Evolutionary conservation across 805 yeast species (phyloP).

Genomic region (Zygosaccharomyces pseudorouxii): DNA sequence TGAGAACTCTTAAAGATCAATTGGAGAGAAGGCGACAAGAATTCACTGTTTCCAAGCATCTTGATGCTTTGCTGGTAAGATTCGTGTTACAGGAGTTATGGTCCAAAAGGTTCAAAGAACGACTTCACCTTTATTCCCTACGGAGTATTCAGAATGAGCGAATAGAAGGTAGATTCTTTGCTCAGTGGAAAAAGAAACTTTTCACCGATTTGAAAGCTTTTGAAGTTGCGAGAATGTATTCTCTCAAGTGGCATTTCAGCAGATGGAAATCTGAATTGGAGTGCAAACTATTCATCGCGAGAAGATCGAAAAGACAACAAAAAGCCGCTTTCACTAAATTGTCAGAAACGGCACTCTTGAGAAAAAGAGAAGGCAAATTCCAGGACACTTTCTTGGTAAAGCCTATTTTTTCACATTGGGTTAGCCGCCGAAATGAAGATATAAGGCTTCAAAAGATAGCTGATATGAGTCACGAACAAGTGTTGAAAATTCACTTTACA

Average conservation of each 20-base stretch:
- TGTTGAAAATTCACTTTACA: not conserved
- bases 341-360: not conserved
- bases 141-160: conserved; percentile 9
- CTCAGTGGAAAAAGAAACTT: conserved; percentile 11
- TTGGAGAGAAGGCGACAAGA: conserved; percentile 16
- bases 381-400: not conserved
- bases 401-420: conserved; percentile 6
- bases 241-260: not conserved
- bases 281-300: not conserved
- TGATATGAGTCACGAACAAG: not conserved
- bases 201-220: conserved; percentile 8
- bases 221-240: not conserved
- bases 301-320: not conserved
- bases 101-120: conserved; percentile 21
- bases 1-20: conserved; percentile 6
- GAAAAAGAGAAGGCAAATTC: conserved; percentile 1
- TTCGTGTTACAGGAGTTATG: conserved; percentile 20
- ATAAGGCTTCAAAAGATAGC: conserved; percentile 2
- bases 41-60: not conserved
- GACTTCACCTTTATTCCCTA: conserved; percentile 12
- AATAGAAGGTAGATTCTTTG: conserved; percentile 3
- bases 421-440: not conserved
- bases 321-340: not conserved
- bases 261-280: conserved; percentile 8
- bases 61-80: conserved; percentile 9